Evolutionary conservation across 495 filamentous ascomycete genomes (phyloP).

Genomic region (Xylaria scruposa): DNA sequence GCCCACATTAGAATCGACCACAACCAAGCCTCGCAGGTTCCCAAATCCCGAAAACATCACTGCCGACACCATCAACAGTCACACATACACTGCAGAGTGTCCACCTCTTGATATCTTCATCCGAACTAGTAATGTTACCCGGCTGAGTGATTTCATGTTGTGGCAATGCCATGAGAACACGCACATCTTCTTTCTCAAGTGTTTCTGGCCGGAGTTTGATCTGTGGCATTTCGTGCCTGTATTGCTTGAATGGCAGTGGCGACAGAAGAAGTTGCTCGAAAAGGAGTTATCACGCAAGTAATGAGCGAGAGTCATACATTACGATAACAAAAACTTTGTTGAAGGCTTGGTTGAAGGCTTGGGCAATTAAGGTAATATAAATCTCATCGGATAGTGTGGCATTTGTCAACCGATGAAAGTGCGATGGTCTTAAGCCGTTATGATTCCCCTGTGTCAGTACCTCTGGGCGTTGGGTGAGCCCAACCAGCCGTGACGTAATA

Average conservation of each 20-base stretch:
- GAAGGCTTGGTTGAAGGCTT: background rate
- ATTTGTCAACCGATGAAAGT: background rate
- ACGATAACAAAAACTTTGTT: background rate
- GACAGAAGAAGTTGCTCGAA: conserved; percentile 59
- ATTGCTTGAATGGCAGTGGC: conserved; percentile 88
- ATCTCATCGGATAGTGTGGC: background rate
- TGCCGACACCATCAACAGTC: conserved; percentile 72
- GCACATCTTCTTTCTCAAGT: conserved; percentile 88
- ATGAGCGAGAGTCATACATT: background rate
- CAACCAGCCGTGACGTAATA: no score
- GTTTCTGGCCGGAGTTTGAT: conserved; percentile 96
- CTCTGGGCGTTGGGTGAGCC: background rate
- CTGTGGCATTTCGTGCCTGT: conserved; percentile 94
- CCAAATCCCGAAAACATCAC: conserved; percentile 85
- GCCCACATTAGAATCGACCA: conserved; percentile 48
- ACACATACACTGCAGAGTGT: conserved; percentile 82
- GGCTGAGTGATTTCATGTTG: conserved; percentile 96
- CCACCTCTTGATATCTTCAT: conserved; percentile 91
- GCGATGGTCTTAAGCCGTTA: background rate
- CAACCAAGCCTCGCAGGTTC: conserved; percentile 37
- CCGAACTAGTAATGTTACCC: conserved; percentile 87
- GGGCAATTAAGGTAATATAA: background rate
- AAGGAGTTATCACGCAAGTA: conserved; percentile 47
- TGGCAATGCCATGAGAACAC: conserved; percentile 97
- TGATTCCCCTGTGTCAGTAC: conserved; percentile 20